phyloP scores from a whole-genome alignment of 345 rosid genomes.

The Eucalyptus cloeziana region DNA sequence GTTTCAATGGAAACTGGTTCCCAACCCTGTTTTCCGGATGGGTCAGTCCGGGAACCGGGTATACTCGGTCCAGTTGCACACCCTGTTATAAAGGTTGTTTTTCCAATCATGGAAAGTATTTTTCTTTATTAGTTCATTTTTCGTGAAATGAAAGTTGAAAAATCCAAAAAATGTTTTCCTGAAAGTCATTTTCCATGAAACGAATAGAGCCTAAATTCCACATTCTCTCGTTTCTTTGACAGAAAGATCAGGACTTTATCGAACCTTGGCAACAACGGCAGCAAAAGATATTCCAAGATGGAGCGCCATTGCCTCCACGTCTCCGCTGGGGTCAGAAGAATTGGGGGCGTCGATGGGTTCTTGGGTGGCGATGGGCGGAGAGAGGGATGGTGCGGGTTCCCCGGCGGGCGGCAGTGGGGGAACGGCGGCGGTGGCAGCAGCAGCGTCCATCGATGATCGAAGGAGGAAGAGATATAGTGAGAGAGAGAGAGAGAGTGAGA shows the following conservation, averaged over 20 bases:
- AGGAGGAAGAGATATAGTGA: neutral
- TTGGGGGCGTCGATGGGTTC: neutral
- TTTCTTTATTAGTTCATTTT: too few species aligned
- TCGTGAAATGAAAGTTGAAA: too few species aligned
- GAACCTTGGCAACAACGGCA: conserved; percentile 76
- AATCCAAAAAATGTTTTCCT: too few species aligned
- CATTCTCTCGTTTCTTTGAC: neutral
- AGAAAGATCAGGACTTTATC: neutral
- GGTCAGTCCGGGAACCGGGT: too few species aligned
- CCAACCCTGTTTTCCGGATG: too few species aligned
- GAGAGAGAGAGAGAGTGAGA: neutral
- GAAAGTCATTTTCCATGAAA: too few species aligned
- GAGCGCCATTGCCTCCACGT: conserved; percentile 59
- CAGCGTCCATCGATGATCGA: neutral
- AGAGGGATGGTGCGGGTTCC: neutral
- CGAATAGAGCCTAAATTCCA: neutral
- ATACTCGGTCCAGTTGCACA: too few species aligned
- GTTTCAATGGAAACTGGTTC: too few species aligned
- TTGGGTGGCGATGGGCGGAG: neutral
- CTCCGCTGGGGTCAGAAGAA: neutral
- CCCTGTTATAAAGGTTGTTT: too few species aligned
- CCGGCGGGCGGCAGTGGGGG: neutral
- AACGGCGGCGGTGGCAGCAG: neutral
- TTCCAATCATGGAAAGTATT: too few species aligned
- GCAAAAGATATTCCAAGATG: conserved; percentile 96